These are phyloP conservation scores for Zizania latifolia DNA, from an alignment of 176 grass and related monocot species.

Conservation along the genomic window DNA sequence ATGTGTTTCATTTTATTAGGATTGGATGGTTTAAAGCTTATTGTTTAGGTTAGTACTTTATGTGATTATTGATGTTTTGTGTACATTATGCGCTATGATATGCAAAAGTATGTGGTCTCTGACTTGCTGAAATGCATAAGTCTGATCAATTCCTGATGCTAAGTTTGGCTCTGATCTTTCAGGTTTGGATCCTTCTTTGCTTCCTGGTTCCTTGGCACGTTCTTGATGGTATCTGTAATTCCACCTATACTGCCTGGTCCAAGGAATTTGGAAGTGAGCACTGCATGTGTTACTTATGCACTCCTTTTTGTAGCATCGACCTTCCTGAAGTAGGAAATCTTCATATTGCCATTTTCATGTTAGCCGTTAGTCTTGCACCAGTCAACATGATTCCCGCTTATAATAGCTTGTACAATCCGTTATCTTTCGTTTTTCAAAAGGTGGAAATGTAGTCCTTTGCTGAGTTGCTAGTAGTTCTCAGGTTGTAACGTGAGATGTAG, in stretches of 20 bases:
- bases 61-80: background rate
- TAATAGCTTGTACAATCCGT: slow-evolving; percentile 17
- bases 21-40: background rate
- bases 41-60: background rate
- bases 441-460: slow-evolving; percentile 27
- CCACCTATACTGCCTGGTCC: slow-evolving; percentile 67
- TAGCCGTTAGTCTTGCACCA: slow-evolving; percentile 14
- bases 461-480: slow-evolving; percentile 22
- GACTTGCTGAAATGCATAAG: background rate
- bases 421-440: background rate
- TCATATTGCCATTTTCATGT: slow-evolving; percentile 3
- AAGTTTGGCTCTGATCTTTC: slow-evolving; percentile 24
- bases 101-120: background rate
- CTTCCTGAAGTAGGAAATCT: slow-evolving; percentile 67
- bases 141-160: slow-evolving; percentile 3
- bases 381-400: slow-evolving; percentile 29
- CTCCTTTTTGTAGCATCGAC: slow-evolving; percentile 84
- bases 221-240: slow-evolving; percentile 92
- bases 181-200: slow-evolving; percentile 80
- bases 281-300: slow-evolving; percentile 64
- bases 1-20: background rate
- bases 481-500: slow-evolving; percentile 25
- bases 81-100: background rate
- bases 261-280: slow-evolving; percentile 90
- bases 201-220: slow-evolving; percentile 86